phyloP scores from a whole-genome alignment of 257 asterid genomes.

The Rubia yunnanensis region DNA sequence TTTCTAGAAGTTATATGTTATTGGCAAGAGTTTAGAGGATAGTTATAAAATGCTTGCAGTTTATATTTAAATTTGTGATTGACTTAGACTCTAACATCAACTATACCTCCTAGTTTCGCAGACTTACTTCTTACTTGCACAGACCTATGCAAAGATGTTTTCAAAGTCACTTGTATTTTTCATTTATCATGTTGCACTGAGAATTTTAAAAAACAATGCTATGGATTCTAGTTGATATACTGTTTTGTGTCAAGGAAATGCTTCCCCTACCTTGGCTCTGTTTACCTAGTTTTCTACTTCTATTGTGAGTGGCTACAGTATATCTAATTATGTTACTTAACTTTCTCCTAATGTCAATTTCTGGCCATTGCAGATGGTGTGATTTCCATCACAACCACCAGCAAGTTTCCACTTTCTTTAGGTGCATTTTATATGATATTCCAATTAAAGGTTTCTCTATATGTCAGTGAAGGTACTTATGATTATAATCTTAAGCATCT shows the following conservation, averaged over 20 bases:
- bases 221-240: not conserved
- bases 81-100: not conserved
- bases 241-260: not conserved
- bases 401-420: conserved; percentile 36
- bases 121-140: no score
- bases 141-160: not conserved
- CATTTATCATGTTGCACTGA: not conserved
- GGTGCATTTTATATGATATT: not conserved
- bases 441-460: not conserved
- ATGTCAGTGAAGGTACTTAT: no score
- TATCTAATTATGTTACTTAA: not conserved
- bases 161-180: not conserved
- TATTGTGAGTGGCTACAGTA: not conserved
- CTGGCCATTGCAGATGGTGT: conserved; percentile 58
- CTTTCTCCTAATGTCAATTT: conserved; percentile 17
- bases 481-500: not conserved
- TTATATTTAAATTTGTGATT: conserved; percentile 1
- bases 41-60: not conserved
- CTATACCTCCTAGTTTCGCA: no score
- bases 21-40: not conserved
- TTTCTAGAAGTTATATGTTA: not conserved
- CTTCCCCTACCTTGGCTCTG: not conserved
- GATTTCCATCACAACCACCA: conserved; percentile 54
- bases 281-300: not conserved
- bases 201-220: not conserved